Base-by-base conservation (phyloP, 257 asterid species). In the Gentiana dahurica region DNA sequence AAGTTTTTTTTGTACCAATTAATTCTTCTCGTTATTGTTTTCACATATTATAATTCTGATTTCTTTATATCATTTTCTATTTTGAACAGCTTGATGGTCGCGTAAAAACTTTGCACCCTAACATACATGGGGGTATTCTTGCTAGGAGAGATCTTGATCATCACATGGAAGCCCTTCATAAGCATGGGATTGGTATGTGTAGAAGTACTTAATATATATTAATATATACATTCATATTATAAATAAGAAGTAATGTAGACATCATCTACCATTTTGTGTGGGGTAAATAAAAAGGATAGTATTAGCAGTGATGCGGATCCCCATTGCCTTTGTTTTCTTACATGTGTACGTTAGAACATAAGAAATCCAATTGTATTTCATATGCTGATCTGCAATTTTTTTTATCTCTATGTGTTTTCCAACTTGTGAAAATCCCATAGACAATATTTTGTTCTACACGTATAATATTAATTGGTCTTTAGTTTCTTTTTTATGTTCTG, bases 101-200 rank as follows among this genome's bases (percentile, higher is more conserved):
- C 66, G 99, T 92, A 55, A 92, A 92, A 80, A 92, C 99, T 43
- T 75, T 92, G 51, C 97, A 92, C 71, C 99, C 99, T 33, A 76
- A 66, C 63, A 70, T 88, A 65, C 97, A 92, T 65, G 97, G 99
- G 66, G 99, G 95, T 54, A 92, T 92, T 70, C 94, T 92, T 71
- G 99, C 97, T 60, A 80, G 95, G 80, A 81, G 97, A 67, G 95
- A 92, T 77, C 82, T 78, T 73, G 66, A 81, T 58, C 93, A 85
- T 81, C 98, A 92, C 81, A 83, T 88, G 97, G 81, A 80, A 78
- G 82, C 95, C 65, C 86, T 92, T 52, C 80, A 75, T 67, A 73
- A 72, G 50, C 94, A 88, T 70, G 86, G 88, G 59, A 92, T 92
- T 49, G 84, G 98, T 92, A 68, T 60, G 86, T 60, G 24, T 24